A percentile compares a stretch with the other conserved stretches of the same genome.
These are phyloP conservation scores for Lupinus albus DNA, from an alignment of 306 rosid species.

Conservation along the genomic window DNA sequence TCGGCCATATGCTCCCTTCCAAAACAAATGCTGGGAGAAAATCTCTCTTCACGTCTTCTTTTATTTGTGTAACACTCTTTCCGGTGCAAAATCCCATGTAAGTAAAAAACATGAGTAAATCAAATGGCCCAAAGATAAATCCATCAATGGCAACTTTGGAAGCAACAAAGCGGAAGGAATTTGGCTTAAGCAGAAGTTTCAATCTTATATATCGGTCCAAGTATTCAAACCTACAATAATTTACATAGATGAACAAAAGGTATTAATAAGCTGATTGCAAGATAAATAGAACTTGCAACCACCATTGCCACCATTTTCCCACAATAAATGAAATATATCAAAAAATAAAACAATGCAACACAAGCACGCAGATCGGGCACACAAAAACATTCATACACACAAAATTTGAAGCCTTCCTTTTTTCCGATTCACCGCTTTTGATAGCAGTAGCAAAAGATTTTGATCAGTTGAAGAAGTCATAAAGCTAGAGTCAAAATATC, in stretches of 20 bases:
- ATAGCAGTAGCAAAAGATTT: slow-evolving; percentile 11
- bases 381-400: slow-evolving; percentile 1
- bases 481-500: not conserved
- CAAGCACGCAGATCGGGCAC: not conserved
- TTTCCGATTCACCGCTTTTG: not conserved
- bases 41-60: slow-evolving; percentile 84
- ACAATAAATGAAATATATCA: not conserved
- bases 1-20: slow-evolving; percentile 88
- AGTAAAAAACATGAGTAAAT: slow-evolving; percentile 72
- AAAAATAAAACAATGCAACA: not conserved
- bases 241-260: not conserved
- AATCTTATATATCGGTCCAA: slow-evolving; percentile 70
- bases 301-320: not conserved
- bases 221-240: slow-evolving; percentile 72
- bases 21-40: slow-evolving; percentile 74
- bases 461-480: slow-evolving; percentile 8
- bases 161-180: slow-evolving; percentile 72
- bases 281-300: slow-evolving; percentile 13
- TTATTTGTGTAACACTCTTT: slow-evolving; percentile 69
- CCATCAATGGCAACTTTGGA: slow-evolving; percentile 79
- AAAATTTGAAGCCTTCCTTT: not conserved
- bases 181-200: slow-evolving; percentile 64
- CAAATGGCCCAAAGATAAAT: slow-evolving; percentile 73
- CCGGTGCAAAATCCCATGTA: slow-evolving; percentile 85
- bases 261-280: slow-evolving; percentile 9